Base-by-base conservation (phyloP, 139 green algal species). In the Zygnema circumcarinatum region DNA sequence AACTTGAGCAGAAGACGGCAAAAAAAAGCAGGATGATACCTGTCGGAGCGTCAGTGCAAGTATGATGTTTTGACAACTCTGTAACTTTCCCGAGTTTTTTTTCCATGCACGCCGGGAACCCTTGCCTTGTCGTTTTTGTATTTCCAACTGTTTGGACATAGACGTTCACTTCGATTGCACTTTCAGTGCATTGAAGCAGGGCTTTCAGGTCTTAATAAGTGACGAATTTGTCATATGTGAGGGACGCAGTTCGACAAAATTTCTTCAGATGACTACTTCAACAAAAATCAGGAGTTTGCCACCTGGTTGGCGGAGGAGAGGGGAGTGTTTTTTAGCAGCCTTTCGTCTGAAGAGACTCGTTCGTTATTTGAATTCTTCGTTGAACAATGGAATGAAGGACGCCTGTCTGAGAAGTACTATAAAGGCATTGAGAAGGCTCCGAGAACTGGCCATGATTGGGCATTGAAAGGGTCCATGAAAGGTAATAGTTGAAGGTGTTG, bases 241-340 rank as follows among this genome's bases (percentile, higher is more conserved):
- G n/a, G n/a, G n/a, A 29, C 36, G 69, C 80, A 86, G 80, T 47
- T 81, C 22, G 42, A 81, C 1, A 81, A 86, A 20, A 86, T 86
- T n/a, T 80, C 80, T 40, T 36, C 31, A 20, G 39, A 85, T 7
- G 86, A 90, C 54, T 90, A 88, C 35, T 90, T 90, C 54, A 21
- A 29, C 1, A 67, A 69, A 53, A 90, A 90, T 52, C 32, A 54
- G 16, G 86, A 90, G 42, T 90, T 90, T 42, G 62, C 80, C 3
- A 85, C 81, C 3, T 90, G 81, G 81, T 52, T 90, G 20, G 47
- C 21, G 25, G 52, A 89, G 20, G 52, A 31, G 29, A 25, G 3
- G 1, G 80, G 86, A 41, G 38, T 84, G n/a, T 90, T 84, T 81
- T 90, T 90, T 81, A 72, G 29, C 32, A 31, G 29, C 32, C 69